These are phyloP conservation scores for Metschnikowia arizonensis DNA, from an alignment of 805 yeast genomes.

Conservation along the genomic window DNA sequence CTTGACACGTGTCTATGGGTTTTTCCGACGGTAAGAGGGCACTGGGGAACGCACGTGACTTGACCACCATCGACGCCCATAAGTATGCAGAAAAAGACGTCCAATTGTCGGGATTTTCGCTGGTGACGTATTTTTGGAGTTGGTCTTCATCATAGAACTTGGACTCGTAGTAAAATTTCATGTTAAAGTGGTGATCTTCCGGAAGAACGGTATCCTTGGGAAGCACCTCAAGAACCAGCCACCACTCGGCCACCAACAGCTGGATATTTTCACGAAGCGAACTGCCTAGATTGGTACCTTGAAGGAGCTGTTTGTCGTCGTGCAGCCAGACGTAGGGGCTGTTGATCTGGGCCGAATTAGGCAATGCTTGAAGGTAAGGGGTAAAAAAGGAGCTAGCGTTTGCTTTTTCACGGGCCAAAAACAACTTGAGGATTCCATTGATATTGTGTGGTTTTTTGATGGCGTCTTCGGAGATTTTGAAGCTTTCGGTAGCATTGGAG, in stretches of 20 bases:
- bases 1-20: constrained; percentile 18
- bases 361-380: constrained; percentile 33
- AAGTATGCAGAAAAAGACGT: constrained; percentile 61
- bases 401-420: constrained; percentile 29
- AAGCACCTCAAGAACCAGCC: constrained; percentile 30
- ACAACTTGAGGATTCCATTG: constrained; percentile 35
- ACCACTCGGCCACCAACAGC: constrained; percentile 60
- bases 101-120: constrained; percentile 43
- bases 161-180: constrained; percentile 43
- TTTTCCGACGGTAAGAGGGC: constrained; percentile 41
- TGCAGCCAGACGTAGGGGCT: constrained; percentile 67
- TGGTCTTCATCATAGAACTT: constrained; percentile 38
- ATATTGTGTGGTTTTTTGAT: constrained; percentile 18
- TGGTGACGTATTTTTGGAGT: constrained; percentile 23
- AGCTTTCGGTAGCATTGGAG: constrained; percentile 23
- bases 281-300: constrained; percentile 68
- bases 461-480: constrained; percentile 12
- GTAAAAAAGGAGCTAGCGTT: constrained; percentile 19
- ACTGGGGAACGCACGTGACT: constrained; percentile 79
- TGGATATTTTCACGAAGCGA: constrained; percentile 46
- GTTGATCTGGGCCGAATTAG: constrained; percentile 39
- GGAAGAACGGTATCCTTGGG: constrained; percentile 33
- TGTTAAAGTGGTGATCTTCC: constrained; percentile 32
- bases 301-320: constrained; percentile 46
- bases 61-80: constrained; percentile 71